Evolutionary conservation across 768 basidiomycete genomes (phyloP), one percentile per base, ranked within the genome.

Genomic region (Mycena vulgaris): DNA sequence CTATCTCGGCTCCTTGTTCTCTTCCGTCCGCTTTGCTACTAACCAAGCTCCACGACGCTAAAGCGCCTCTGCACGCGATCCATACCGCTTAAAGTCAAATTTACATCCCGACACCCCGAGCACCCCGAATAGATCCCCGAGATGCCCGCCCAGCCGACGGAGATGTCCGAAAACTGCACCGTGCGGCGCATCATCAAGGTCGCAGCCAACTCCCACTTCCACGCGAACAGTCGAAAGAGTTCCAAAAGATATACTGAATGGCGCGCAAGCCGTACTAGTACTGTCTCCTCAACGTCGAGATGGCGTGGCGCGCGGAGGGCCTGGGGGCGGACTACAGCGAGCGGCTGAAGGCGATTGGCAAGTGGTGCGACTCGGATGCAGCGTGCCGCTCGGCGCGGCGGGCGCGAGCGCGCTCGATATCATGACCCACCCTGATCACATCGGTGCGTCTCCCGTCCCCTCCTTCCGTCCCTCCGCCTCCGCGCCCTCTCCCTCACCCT

Each of bases 151-250:
- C 57, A 61, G 27, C 66, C 57, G 48, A 67, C 66, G 16, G 66
- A 67, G 33, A 53, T 67, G 49, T 67, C 58, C 37, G 62, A 63
- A 30, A 63, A 67, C 11, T 53, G 51, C 52, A 45, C 61, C 35
- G 68, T 58, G 7, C 5, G 40, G 17, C 63, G 66, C 21, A 33
- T 33, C n/a, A n/a, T n/a, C n/a, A n/a, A n/a, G n/a, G n/a, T n/a
- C n/a, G n/a, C n/a, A n/a, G n/a, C n/a, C n/a, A n/a, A n/a, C n/a
- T n/a, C n/a, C n/a, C n/a, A n/a, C n/a, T n/a, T 7, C n/a, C n/a
- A n/a, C n/a, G n/a, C n/a, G n/a, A n/a, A n/a, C 33, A 68, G 70
- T 62, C 70, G 5, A 65, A 62, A 37, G 64, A 62, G 37, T 71
- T 65, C 35, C 70, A 71, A 49, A 70, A 62, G 47, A 59, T 51